Conservation (phyloP, 805 yeast species). For the Candida boidinii region DNA sequence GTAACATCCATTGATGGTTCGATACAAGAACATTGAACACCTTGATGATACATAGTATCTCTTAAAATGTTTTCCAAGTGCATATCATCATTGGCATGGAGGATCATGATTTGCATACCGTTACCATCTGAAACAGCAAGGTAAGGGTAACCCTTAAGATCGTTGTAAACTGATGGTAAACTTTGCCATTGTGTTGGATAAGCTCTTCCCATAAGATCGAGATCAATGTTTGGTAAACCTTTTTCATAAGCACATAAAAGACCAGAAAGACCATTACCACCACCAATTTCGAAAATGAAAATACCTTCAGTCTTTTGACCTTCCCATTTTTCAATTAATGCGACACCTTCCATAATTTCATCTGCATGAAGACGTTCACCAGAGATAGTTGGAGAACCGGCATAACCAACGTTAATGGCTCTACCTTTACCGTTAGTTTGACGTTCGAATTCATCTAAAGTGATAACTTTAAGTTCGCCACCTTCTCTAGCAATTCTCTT, state of each 20-base stretch:
- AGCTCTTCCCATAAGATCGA: constrained; percentile 36
- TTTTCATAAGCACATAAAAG: constrained; percentile 10
- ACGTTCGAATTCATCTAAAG: constrained; percentile 17
- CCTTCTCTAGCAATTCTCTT: constrained; percentile 24
- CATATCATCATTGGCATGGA: constrained; percentile 19
- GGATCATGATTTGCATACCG: constrained; percentile 24
- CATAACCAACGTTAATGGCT: constrained; percentile 22
- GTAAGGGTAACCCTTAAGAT: constrained; percentile 12
- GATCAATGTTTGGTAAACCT: constrained; percentile 19
- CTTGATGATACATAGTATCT: constrained; percentile 29
- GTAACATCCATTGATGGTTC: no score
- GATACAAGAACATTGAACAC: constrained; percentile 27
- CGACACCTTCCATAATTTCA: constrained; percentile 23
- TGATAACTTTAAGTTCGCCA: constrained; percentile 22
- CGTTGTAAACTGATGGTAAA: constrained; percentile 17
- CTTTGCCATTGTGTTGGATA: constrained; percentile 31
- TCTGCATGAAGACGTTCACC: constrained; percentile 28
- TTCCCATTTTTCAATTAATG: constrained; percentile 16
- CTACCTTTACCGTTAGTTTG: constrained; percentile 14
- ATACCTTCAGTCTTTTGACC: constrained; percentile 18
- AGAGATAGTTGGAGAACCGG: constrained; percentile 36
- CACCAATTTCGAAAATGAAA: constrained; percentile 30
- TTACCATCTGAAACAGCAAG: constrained; percentile 23
- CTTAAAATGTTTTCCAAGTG: constrained; percentile 26
- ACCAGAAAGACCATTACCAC: constrained; percentile 27